Base-by-base conservation (phyloP, 352 stramenopile species). In the Pythium aristosporum region DNA sequence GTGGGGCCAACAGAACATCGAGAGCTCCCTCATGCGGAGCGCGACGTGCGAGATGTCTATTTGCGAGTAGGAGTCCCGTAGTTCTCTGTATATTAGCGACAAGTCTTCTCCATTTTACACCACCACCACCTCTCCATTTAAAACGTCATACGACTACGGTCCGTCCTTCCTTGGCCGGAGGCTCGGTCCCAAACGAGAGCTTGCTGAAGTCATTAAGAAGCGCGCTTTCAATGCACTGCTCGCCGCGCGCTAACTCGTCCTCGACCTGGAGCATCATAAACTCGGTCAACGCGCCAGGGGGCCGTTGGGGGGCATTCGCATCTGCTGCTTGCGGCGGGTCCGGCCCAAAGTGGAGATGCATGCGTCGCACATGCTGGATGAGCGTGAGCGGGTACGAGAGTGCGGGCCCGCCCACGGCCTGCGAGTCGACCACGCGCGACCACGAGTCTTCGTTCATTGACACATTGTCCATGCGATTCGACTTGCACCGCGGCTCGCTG, bases 181-280 rank as follows among this genome's bases (percentile, higher is more conserved):
- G 34, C 20, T 36, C 23, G 52, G 6, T 37, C 8, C 34, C 34
- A 39, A 56, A 3, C 28, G 49, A 56, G 16, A 56, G 10, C 7
- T 41, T 23, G 8, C 49, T 30, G 25, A 63, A 50, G 11, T 30
- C 48, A 8, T 58, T 48, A 13, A 65, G 48, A 23, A 65, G 39
- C 47, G 52, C 58, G 25, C 58, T 58, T n/a, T 65, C 48, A 3
- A 65, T 34, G 23, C 13, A 23, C 20, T 65, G 58, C 48, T 65
- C 58, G n/a, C 34, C 48, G 5, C 47, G 48, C 36, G 39, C 42
- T 2, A 57, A 32, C n/a, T 65, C 58, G 39, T 65, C 58, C 23
- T 65, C 47, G 36, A 58, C 39, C 39, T 65, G 58, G 36, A 53
- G 28, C 55, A 61, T 61, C 21, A 65, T 37, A 32, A 65, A 65